These are phyloP conservation scores for Diaporthe citriasiana DNA, from an alignment of 2,329 filamentous ascomycete species.

Conservation along the genomic window DNA sequence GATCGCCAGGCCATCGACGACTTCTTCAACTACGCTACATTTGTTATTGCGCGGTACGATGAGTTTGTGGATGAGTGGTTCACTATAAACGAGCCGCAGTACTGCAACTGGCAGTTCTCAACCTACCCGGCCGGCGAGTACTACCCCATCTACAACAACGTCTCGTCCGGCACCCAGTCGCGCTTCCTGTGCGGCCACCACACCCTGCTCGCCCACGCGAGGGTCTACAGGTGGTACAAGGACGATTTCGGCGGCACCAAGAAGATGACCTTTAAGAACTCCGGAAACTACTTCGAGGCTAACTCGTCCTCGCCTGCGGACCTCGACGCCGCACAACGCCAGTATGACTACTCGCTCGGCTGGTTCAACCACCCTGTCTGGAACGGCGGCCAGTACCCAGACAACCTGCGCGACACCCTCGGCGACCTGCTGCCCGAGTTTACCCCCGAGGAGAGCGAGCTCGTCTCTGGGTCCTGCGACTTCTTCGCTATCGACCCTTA, in stretches of 20 bases:
- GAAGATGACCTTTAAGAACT: constrained; percentile 36
- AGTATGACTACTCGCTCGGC: constrained; percentile 32
- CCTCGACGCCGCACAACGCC: constrained; percentile 22
- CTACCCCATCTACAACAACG: constrained; percentile 36
- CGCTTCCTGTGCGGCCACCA: constrained; percentile 35
- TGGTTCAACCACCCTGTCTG: constrained; percentile 35
- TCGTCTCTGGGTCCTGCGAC: constrained; percentile 32
- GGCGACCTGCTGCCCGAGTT: constrained; percentile 27
- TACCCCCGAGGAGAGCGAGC: constrained; percentile 25
- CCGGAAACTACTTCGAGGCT: constrained; percentile 31
- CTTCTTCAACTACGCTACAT: constrained; percentile 37
- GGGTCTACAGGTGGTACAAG: constrained; percentile 34
- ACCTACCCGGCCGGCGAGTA: constrained; percentile 27
- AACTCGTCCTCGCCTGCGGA: constrained; percentile 25
- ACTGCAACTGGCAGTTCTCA: constrained; percentile 33
- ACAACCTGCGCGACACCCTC: constrained; percentile 27
- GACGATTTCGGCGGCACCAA: constrained; percentile 32
- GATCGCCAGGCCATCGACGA: constrained; percentile 25
- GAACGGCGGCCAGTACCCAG: constrained; percentile 34
- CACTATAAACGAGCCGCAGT: constrained; percentile 38
- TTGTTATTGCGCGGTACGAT: constrained; percentile 30
- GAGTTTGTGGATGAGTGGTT: constrained; percentile 25
- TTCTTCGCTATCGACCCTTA: constrained; percentile 36
- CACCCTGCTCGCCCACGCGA: constrained; percentile 34
- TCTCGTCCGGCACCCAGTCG: constrained; percentile 24